phyloP scores from a whole-genome alignment of 768 basidiomycete species.

The Naganishia randhawae region DNA sequence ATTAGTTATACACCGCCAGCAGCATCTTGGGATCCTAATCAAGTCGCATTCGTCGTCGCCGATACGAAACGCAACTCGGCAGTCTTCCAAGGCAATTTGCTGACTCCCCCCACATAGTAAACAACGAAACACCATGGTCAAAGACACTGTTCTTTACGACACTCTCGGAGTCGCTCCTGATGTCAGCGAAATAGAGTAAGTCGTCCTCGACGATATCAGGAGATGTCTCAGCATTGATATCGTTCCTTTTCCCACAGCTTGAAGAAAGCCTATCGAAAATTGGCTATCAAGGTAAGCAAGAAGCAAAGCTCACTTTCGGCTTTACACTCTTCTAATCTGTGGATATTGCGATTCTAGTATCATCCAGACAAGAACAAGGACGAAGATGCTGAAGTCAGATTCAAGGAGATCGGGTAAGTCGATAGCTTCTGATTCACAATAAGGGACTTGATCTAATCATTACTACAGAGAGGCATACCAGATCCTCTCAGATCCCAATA shows the following conservation, averaged over 20 bases:
- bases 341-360: slow-evolving; percentile 56
- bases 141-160: slow-evolving; percentile 50
- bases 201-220: slow-evolving; percentile 25
- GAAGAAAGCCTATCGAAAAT: slow-evolving; percentile 92
- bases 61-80: not conserved
- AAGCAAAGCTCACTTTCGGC: not conserved
- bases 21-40: not conserved
- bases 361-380: slow-evolving; percentile 94
- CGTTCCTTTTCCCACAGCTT: slow-evolving; percentile 49
- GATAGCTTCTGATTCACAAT: not conserved
- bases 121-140: slow-evolving; percentile 39
- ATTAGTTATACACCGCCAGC: not conserved
- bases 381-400: slow-evolving; percentile 88
- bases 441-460: not conserved
- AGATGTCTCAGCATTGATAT: slow-evolving; percentile 15
- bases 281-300: slow-evolving; percentile 76
- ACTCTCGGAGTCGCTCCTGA: slow-evolving; percentile 49
- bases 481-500: slow-evolving; percentile 64
- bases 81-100: not conserved
- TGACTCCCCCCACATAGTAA: slow-evolving; percentile 17
- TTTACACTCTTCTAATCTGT: slow-evolving; percentile 14
- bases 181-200: slow-evolving; percentile 47
- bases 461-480: slow-evolving; percentile 78
- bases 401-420: slow-evolving; percentile 85
- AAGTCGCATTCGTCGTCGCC: not conserved